phyloP scores from a whole-genome alignment of 495 filamentous ascomycete genomes.

The Sporormia fimetaria region DNA sequence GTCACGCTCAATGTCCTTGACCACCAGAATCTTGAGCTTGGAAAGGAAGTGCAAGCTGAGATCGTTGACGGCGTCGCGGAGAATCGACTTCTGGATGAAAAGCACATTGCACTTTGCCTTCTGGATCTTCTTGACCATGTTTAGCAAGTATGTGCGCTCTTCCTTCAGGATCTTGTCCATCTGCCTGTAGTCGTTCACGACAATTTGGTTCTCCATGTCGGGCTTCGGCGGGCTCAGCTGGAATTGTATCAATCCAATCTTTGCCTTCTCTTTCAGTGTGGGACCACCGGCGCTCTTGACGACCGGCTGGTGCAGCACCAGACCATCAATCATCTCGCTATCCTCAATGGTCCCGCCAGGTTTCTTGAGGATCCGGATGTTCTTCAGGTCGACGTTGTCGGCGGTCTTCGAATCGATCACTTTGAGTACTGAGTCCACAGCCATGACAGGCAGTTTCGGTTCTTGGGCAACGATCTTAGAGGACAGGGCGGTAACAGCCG shows the following conservation, averaged over 20 bases:
- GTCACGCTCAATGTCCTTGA: constrained; percentile 97
- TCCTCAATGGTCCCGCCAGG: constrained; percentile 97
- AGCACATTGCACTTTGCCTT: constrained; percentile 99
- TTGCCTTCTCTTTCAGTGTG: constrained; percentile 89
- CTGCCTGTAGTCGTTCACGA: constrained; percentile 97
- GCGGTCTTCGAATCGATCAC: constrained; percentile 91
- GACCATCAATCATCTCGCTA: constrained; percentile 89
- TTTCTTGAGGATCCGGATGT: constrained; percentile 96
- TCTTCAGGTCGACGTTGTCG: constrained; percentile 90
- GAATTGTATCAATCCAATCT: constrained; percentile 95
- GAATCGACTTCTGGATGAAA: constrained; percentile 95
- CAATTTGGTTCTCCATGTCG: constrained; percentile 99
- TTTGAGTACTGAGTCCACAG: constrained; percentile 88
- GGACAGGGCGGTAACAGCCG: constrained; percentile 91
- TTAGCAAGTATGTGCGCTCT: constrained; percentile 92
- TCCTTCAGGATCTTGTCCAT: constrained; percentile 99
- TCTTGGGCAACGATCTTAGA: constrained; percentile 98
- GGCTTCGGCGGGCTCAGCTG: constrained; percentile 96
- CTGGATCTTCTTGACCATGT: constrained; percentile 99
- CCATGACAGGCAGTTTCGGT: constrained; percentile 88
- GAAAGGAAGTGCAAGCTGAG: constrained; percentile 93
- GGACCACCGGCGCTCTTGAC: constrained; percentile 91
- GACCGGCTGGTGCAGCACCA: constrained; percentile 84
- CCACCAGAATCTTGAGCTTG: constrained; percentile 84
- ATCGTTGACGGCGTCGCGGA: constrained; percentile 95